These are phyloP conservation scores for Sugiyamaella chiloensis DNA, from an alignment of 805 yeast genomes.

Conservation along the genomic window DNA sequence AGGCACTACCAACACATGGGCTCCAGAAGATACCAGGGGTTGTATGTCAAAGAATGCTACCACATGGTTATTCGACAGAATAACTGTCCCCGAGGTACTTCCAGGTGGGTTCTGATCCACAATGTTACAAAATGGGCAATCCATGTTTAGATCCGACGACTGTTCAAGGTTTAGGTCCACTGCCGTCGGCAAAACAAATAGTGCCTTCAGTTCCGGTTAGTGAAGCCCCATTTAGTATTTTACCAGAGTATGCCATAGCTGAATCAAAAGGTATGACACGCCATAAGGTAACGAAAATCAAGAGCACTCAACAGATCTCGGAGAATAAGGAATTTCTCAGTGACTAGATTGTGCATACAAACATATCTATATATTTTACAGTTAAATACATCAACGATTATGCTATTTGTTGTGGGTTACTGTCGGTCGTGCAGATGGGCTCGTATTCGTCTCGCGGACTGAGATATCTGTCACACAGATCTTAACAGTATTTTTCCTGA, in stretches of 20 bases:
- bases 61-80: slow-evolving; percentile 30
- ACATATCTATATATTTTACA: no score
- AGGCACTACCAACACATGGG: slow-evolving; percentile 37
- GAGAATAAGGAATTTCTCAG: background rate
- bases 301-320: slow-evolving; percentile 1
- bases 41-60: slow-evolving; percentile 37
- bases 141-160: no score
- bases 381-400: no score
- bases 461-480: no score
- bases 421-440: no score
- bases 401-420: no score
- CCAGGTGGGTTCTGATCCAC: slow-evolving; percentile 24
- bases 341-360: slow-evolving; percentile 3
- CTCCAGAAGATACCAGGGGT: slow-evolving; percentile 35
- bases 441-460: no score
- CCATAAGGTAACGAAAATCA: background rate
- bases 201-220: no score
- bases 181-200: no score
- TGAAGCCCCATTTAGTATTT: background rate
- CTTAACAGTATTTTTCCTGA: no score
- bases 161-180: no score
- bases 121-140: slow-evolving; percentile 29
- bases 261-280: background rate
- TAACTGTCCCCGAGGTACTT: slow-evolving; percentile 21
- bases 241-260: background rate